These are phyloP conservation scores for Candida verbasci DNA, from an alignment of 805 yeast species.

Conservation along the genomic window DNA sequence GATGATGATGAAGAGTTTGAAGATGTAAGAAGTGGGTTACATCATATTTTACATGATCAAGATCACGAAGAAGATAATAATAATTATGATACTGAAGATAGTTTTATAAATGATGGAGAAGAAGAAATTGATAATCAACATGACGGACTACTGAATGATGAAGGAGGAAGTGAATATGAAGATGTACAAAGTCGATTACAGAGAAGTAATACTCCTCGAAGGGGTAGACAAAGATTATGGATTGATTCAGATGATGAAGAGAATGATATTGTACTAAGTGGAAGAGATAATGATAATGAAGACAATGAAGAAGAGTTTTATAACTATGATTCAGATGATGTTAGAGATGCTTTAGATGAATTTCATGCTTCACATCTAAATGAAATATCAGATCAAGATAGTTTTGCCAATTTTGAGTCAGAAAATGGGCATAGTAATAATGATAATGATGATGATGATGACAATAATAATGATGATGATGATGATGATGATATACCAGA, in stretches of 20 bases:
- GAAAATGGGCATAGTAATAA: background rate
- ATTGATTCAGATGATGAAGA: constrained; percentile 21
- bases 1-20: constrained; percentile 27
- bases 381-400: constrained; percentile 1
- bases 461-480: background rate
- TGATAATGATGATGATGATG: background rate
- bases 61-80: constrained; percentile 15
- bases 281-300: constrained; percentile 6
- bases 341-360: constrained; percentile 22
- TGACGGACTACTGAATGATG: constrained; percentile 19
- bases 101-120: constrained; percentile 27
- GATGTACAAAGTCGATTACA: constrained; percentile 8
- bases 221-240: constrained; percentile 12
- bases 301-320: constrained; percentile 1
- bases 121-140: constrained; percentile 4
- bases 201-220: background rate
- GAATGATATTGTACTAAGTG: no score
- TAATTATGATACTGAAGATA: constrained; percentile 28
- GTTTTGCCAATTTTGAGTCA: background rate
- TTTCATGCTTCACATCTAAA: constrained; percentile 11
- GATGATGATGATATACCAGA: background rate
- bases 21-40: constrained; percentile 8
- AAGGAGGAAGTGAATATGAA: constrained; percentile 12
- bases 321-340: constrained; percentile 13
- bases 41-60: constrained; percentile 22